A percentile compares a stretch with the other conserved stretches of the same genome.
These are phyloP conservation scores for Neurospora africana DNA, from an alignment of 495 filamentous ascomycete genomes.

Conservation along the genomic window DNA sequence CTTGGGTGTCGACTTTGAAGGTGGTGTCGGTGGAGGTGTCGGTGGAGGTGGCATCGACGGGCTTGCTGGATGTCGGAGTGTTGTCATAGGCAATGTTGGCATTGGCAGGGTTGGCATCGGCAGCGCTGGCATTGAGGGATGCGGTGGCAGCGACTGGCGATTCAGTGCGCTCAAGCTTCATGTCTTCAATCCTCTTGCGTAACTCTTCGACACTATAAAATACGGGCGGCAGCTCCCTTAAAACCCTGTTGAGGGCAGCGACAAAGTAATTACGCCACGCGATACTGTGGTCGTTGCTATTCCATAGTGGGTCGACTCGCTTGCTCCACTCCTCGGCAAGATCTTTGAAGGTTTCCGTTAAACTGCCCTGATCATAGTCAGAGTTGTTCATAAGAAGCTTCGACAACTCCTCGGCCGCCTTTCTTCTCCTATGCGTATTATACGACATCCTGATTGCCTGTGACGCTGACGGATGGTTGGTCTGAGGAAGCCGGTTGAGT, in stretches of 20 bases:
- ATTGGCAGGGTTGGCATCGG: not conserved
- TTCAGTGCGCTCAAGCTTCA: fast-evolving
- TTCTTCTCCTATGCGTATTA: not conserved
- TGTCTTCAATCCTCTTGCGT: not conserved
- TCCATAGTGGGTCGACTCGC: not conserved
- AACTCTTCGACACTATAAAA: not conserved
- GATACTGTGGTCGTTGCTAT: not conserved
- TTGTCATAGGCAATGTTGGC: not conserved
- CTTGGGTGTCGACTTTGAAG: not conserved
- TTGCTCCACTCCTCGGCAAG: not conserved
- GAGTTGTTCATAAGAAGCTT: not conserved
- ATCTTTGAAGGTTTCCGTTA: not conserved
- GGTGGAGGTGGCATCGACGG: no score
- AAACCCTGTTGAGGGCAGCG: not conserved
- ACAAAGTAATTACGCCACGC: not conserved
- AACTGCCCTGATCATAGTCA: no score
- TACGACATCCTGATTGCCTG: not conserved
- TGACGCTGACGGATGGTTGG: not conserved
- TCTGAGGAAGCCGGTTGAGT: not conserved
- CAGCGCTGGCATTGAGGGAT: not conserved
- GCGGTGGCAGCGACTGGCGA: not conserved
- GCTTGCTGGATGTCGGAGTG: not conserved
- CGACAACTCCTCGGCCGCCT: not conserved
- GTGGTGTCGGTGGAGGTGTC: not conserved
- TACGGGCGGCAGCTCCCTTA: not conserved